phyloP scores from a whole-genome alignment of 148 eudicot genomes.

The Chenopodium suecicum region DNA sequence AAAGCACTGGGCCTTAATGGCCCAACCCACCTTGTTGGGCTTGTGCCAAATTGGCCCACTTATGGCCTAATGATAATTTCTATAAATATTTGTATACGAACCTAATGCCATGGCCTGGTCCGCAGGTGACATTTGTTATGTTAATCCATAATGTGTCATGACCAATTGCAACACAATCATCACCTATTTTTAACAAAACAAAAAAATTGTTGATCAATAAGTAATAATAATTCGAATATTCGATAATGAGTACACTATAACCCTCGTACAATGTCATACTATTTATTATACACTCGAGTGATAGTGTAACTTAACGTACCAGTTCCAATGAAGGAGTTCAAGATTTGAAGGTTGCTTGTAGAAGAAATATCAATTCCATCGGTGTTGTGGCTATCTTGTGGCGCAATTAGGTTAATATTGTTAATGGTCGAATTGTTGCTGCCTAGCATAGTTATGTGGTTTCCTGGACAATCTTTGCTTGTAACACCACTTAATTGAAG shows the following conservation, averaged over 20 bases:
- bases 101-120: conserved; percentile 69
- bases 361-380: conserved; percentile 25
- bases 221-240: too few relatives aligned
- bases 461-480: conserved; percentile 1
- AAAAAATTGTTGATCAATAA: not conserved
- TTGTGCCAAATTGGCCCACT: too few relatives aligned
- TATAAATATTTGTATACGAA: not conserved
- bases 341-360: not conserved
- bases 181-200: conserved; percentile 31
- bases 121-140: conserved; percentile 35
- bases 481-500: not conserved
- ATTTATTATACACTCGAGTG: not conserved
- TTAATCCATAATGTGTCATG: conserved; percentile 25
- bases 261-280: too few relatives aligned
- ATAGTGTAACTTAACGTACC: conserved; percentile 4
- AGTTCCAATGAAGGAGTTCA: conserved; percentile 5
- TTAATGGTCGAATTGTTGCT: conserved; percentile 12
- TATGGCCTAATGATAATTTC: not conserved
- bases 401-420: conserved; percentile 17
- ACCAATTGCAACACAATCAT: conserved; percentile 49
- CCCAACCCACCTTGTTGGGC: not conserved
- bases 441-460: conserved; percentile 14
- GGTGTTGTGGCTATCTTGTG: conserved; percentile 22
- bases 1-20: not conserved
- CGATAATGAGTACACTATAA: too few relatives aligned